Evolutionary conservation across 2,329 filamentous ascomycete species (phyloP), one percentile per base, ranked within the genome.

Genomic region (Stemphylium beticola): DNA sequence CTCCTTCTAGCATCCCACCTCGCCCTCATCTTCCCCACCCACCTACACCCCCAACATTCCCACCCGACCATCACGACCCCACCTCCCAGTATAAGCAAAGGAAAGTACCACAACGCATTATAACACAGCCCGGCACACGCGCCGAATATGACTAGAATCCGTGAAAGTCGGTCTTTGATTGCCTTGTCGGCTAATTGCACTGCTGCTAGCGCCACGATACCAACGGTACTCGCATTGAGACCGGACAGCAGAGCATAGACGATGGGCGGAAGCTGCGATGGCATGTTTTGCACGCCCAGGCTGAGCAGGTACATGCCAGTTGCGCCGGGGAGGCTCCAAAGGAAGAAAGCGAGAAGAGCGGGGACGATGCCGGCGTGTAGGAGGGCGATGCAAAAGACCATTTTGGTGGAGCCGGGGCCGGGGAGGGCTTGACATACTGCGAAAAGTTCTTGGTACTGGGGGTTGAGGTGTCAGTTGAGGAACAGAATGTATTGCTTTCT

Each of bases 101-200:
- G 89, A 40, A 91, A 92, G 61, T 89, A 92, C 89, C 89, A 92
- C 0, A 92, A 74, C 0, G 87, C 84, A 44, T 86, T 90, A 62
- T 91, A 91, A 43, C 89, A 78, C 60, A 92, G 74, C 0, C 88
- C 89, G 0, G 87, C 87, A 8, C 82, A 79, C 0, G 79, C 89
- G 3, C 83, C 83, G 6, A 87, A 65, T 11, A 90, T 87, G 0
- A 92, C 85, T 1, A 91, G 62, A 0, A 87, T 75, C 1, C 88
- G 77, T 0, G 88, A 87, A 3, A 89, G 42, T 17, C 78, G 78
- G 65, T 91, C 88, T 0, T 82, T 86, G 49, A 91, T 87, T 0
- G 88, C 83, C 60, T 90, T 90, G 12, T 86, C 78, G 0, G 87
- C 83, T 0, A 92, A 78, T 67, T 89, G 77, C 15, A 90, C 85